phyloP scores from a whole-genome alignment of 148 eudicot species.

The Fallopia convolvulus region DNA sequence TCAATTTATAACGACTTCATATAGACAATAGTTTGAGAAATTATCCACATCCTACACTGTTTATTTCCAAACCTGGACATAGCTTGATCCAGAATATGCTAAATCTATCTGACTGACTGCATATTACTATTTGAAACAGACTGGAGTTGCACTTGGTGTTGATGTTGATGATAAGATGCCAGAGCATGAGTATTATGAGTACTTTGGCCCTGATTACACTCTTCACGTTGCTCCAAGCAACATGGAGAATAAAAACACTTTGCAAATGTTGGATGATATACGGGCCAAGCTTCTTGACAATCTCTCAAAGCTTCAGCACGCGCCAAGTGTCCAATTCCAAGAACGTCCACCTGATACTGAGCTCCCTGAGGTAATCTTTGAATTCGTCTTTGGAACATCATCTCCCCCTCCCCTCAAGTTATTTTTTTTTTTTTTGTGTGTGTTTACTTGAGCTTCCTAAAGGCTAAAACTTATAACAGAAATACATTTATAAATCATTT shows the following conservation, averaged over 20 bases:
- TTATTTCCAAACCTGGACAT: background rate
- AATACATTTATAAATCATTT: too few species aligned
- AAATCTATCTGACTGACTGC: slow-evolving; percentile 4
- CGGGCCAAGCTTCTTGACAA: slow-evolving; percentile 68
- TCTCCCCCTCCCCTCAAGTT: background rate
- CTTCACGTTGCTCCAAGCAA: slow-evolving; percentile 92
- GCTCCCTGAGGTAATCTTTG: slow-evolving; percentile 52
- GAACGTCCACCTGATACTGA: slow-evolving; percentile 79
- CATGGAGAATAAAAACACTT: slow-evolving; percentile 83
- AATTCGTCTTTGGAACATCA: slow-evolving; percentile 2
- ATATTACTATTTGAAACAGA: slow-evolving; percentile 35
- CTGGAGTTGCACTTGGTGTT: slow-evolving; percentile 79
- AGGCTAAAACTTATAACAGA: background rate
- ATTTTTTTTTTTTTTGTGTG: background rate
- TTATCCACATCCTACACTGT: background rate
- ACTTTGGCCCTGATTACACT: slow-evolving; percentile 85
- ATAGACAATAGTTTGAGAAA: background rate
- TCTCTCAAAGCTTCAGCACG: slow-evolving; percentile 76
- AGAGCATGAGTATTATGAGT: slow-evolving; percentile 75
- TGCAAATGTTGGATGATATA: slow-evolving; percentile 61
- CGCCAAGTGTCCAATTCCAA: slow-evolving; percentile 89
- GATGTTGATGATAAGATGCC: slow-evolving; percentile 87
- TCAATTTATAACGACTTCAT: background rate
- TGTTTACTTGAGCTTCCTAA: background rate
- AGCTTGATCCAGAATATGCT: slow-evolving; percentile 5